Percentiles rank a stretch among this genome's conserved stretches.
Evolutionary conservation across 2,329 filamentous ascomycete species (phyloP).

Genomic region (Phoma sp.): DNA sequence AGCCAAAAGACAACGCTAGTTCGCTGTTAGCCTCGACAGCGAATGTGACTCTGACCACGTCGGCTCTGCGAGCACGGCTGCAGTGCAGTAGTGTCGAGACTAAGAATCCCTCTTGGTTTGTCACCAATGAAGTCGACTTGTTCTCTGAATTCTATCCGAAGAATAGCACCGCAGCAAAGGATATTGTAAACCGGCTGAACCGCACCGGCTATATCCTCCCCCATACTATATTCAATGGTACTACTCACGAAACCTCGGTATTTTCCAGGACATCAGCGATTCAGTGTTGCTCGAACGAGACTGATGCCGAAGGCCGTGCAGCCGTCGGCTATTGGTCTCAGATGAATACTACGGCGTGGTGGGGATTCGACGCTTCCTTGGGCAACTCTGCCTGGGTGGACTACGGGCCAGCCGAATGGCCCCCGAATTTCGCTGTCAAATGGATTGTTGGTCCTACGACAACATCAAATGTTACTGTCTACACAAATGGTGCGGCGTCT

Average conservation of each 20-base stretch:
- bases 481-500: not conserved
- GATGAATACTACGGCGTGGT: not conserved
- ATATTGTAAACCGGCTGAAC: not conserved
- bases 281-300: slow-evolving; percentile 8
- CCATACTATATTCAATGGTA: not conserved
- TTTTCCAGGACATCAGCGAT: not conserved
- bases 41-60: not conserved
- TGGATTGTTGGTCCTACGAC: slow-evolving; percentile 6
- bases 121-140: not conserved
- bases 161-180: not conserved
- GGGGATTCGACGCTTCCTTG: not conserved
- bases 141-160: not conserved
- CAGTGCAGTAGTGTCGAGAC: not conserved
- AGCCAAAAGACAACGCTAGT: not conserved
- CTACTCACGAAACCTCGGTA: not conserved
- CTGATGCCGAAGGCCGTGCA: not conserved
- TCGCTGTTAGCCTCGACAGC: not conserved
- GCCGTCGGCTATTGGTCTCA: slow-evolving; percentile 14
- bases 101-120: not conserved
- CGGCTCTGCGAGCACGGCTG: not conserved
- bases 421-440: slow-evolving; percentile 7
- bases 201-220: slow-evolving; percentile 1
- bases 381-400: not conserved
- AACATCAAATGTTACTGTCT: not conserved
- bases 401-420: not conserved